Conservation (phyloP, 768 basidiomycete species). For the Hygrocybe coccinea region DNA sequence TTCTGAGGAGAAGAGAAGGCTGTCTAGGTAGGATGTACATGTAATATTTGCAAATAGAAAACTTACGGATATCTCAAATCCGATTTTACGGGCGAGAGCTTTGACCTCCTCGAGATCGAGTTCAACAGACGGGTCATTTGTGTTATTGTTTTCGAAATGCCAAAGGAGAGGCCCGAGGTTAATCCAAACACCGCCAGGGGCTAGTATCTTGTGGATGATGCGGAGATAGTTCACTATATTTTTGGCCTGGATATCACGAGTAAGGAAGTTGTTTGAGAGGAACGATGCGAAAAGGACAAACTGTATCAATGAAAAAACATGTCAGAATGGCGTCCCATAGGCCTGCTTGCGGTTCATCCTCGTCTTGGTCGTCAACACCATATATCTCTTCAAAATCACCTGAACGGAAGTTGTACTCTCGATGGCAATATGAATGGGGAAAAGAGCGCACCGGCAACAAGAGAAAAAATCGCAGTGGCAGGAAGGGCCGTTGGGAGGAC, state of each 20-base stretch:
- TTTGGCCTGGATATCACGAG: conserved; percentile 56
- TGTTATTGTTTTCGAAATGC: conserved; percentile 91
- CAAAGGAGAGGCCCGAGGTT: conserved; percentile 92
- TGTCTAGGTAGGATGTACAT: not conserved
- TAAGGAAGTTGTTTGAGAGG: not conserved
- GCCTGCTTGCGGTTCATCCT: conserved; percentile 61
- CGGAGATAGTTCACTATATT: conserved; percentile 88
- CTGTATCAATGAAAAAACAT: conserved; percentile 97
- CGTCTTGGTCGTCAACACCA: conserved; percentile 48
- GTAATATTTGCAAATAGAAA: not conserved
- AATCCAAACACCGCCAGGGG: conserved; percentile 87
- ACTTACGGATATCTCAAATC: conserved; percentile 77
- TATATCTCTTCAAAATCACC: conserved; percentile 95
- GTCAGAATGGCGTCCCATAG: conserved; percentile 88
- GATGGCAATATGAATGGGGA: not conserved
- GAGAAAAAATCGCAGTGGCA: conserved; percentile 61
- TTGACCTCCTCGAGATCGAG: conserved; percentile 89
- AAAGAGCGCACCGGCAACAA: conserved; percentile 67
- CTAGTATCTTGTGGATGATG: conserved; percentile 78
- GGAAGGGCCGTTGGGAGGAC: conserved; percentile 73
- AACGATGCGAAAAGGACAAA: conserved; percentile 32
- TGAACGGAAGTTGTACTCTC: conserved; percentile 19
- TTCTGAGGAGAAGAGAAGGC: conserved; percentile 52
- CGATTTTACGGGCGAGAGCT: conserved; percentile 60
- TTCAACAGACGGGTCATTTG: conserved; percentile 80